Base-by-base conservation (phyloP, 169 alveolate genomes). In the Perkinsus olseni region DNA sequence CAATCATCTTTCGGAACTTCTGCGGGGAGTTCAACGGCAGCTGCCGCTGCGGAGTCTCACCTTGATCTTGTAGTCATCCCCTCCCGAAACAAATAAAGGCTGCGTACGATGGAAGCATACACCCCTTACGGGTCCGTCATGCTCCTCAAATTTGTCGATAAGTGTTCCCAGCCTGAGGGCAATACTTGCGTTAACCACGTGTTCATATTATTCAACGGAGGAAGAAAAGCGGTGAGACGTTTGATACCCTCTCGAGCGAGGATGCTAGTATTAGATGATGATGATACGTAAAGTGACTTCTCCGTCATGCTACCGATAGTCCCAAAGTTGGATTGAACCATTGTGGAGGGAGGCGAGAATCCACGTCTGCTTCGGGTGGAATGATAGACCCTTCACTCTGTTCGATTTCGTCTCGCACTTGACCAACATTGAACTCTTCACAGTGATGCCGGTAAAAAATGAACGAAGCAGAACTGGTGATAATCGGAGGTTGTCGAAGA, bases 341-440 rank as follows among this genome's bases (percentile, higher is more conserved):
- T 96, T 97, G 97, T 98, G 99, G 38, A 98, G 96, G 21, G 99
- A 97, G 48, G 98, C 98, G 62, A 99, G 95, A 92, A 98, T 93
- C 99, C 99, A 99, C 34, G 99, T 98, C 94, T 98, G 96, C 74
- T 97, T 97, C 50, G 99, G 99, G 97, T 99, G 99, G 95, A 98
- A 98, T 91, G 99, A 95, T 39, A 98, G 94, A 91, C 99, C 99
- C 96, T 98, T 98, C 74, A 98, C 99, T 93, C 99, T 96, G 94
- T 97, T 98, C 93, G 99, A 96, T 95, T 97, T 98, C 38, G 98
- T 97, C 94, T 98, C 99, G 96, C 98, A 98, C 96, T 98, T 98
- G 93, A 96, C 96, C 93, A 97, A 95, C 99, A 98, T 97, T 91
- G 11, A 11, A 40, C 3, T 40, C 50, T 40, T 40, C 50, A 40